Base-by-base conservation (phyloP, 192 early-diverging fungal genomes). In the Chytriomyces confervae region DNA sequence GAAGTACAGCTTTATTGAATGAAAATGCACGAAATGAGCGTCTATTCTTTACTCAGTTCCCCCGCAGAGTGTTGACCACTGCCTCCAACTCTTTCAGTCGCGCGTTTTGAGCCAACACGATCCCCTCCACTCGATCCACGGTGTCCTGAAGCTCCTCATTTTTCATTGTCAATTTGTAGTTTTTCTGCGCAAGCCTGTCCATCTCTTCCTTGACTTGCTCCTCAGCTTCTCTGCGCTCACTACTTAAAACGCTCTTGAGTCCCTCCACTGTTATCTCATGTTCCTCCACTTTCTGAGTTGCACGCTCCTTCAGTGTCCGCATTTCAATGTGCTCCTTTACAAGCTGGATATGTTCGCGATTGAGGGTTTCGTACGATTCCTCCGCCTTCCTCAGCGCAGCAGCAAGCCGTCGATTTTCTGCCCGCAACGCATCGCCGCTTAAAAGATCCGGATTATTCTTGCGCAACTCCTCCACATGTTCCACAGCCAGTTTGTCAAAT, bases 161-260 rank as follows among this genome's bases (percentile, higher is more conserved):
- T 70, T 63, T 50, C 51, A 49, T 78, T 0, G 91, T 89, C 10
- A 96, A 86, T 66, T 90, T 92, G 50, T 92, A 82, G 79, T 99
- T 99, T 86, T 98, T 99, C 46, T 89, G 76, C 5, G 92, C 88
- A 61, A 99, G 83, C 57, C 83, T 77, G 43, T 97, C 91, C 84
- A 97, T 90, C 66, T 97, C 93, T 44, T 85, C 87, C 80, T 89
- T 83, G 66, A 91, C 83, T 45, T 81, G 76, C 10, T 79, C 85
- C 79, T 95, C 95, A 0, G 94, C 90, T 51, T 85, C 84, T 27
- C 74, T 72, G 10, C 91, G 75, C 62, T 91, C 85, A 0, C 80
- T 73, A 24, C 86, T 84, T 73, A 94, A 73, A 10, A 83, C 85
- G 65, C 68, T 73, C 77, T 93, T 89, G 1, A 96, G 81, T 45